phyloP scores from a whole-genome alignment of 306 rosid genomes.

The Cicer bijugum region DNA sequence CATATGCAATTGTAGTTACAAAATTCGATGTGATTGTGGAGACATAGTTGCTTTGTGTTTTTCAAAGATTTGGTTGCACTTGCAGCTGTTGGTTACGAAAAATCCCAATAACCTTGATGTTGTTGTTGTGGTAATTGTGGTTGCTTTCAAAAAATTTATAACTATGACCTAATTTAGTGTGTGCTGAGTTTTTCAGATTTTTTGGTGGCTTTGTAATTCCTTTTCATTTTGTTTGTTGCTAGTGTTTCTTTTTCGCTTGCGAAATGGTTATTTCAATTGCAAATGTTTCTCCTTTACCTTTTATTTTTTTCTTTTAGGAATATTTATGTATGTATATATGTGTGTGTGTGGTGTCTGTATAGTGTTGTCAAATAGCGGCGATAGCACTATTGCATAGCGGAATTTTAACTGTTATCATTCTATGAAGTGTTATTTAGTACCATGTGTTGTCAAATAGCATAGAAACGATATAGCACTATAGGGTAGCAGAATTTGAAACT shows the following conservation, averaged over 20 bases:
- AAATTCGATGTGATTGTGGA: background rate
- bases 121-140: background rate
- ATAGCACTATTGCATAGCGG: background rate
- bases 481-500: no score
- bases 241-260: background rate
- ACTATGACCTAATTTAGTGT: background rate
- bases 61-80: background rate
- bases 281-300: conserved; percentile 33
- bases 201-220: background rate
- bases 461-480: no score
- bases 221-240: background rate
- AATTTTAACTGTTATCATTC: background rate
- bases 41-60: no score
- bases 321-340: background rate
- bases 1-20: background rate
- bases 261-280: background rate
- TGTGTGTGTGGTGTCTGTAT: no score
- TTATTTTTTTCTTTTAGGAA: background rate
- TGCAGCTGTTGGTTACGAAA: background rate
- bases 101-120: background rate
- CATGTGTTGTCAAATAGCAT: background rate
- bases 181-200: background rate
- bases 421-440: background rate
- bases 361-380: background rate
- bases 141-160: background rate